phyloP scores from a whole-genome alignment of 305 asterid species.

The Andrographis paniculata region DNA sequence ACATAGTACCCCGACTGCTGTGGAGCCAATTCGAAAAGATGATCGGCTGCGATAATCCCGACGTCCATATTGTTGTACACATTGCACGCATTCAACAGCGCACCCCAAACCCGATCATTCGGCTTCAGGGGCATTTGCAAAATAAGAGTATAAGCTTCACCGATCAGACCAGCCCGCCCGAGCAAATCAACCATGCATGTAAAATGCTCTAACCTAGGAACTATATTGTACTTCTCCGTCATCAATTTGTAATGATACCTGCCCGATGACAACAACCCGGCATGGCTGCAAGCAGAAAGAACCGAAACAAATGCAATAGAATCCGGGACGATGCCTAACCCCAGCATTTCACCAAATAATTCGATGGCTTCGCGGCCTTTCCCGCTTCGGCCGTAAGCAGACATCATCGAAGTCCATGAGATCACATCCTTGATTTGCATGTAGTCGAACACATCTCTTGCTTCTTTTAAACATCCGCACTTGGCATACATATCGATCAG shows the following conservation, averaged over 20 bases:
- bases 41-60: conserved; percentile 67
- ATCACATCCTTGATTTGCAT: conserved; percentile 63
- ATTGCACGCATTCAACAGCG: conserved; percentile 65
- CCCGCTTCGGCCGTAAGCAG: conserved; percentile 79
- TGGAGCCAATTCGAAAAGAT: conserved; percentile 65
- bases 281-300: conserved; percentile 89
- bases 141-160: conserved; percentile 56
- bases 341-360: conserved; percentile 50
- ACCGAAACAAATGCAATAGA: conserved; percentile 81
- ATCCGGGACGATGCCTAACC: conserved; percentile 50
- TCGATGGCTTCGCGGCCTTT: conserved; percentile 54
- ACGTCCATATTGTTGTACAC: conserved; percentile 57
- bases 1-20: conserved; percentile 74
- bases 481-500: conserved; percentile 84
- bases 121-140: conserved; percentile 56
- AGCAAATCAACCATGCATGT: conserved; percentile 88
- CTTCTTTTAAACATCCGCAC: conserved; percentile 68
- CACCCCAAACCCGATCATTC: conserved; percentile 78
- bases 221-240: conserved; percentile 51
- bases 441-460: conserved; percentile 56
- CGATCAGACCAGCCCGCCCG: conserved; percentile 63
- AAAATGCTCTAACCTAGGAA: conserved; percentile 71
- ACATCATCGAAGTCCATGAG: conserved; percentile 86
- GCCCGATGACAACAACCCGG: conserved; percentile 62
- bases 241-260: conserved; percentile 39